Evolutionary conservation across 805 yeast genomes (phyloP), one percentile per base, ranked within the genome.

Genomic region (Kazachstania viticola): DNA sequence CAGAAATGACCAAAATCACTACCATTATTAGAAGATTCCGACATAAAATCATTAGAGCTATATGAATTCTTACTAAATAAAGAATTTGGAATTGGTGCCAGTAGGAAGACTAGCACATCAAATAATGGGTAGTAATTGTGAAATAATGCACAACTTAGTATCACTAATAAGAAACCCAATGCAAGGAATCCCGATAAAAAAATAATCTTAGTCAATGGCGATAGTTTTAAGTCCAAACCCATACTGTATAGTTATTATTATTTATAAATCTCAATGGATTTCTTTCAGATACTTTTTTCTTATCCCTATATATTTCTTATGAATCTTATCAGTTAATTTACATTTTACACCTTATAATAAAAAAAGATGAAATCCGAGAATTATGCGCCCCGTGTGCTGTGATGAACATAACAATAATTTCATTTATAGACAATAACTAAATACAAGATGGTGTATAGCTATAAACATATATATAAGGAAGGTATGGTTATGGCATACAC

Each of bases 111-210:
- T 13, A 74, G 73, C 21, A 73, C 67, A 42, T 80, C 83, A 24
- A 78, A 67, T 36, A 88, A 67, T 23, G 98, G 97, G 48, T 79
- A 74, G 93, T 95, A 91, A 55, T 84, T 85, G 29, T 82, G 80
- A 61, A 73, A 83, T 9, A 91, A 65, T 3, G 91, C 88, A 32
- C 94, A 85, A 28, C 95, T 84, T 21, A 91, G 64, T 17, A 88
- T 81, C 27, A 87, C 84, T 41, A 91, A 64, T 22, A 91, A 70
- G 47, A 88, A 88, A 5, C 98, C 98, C 42, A 84, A 68, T 1
- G 97, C 91, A 19, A 88, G 67, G 28, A 87, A 50, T 4, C 57
- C 60, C 9, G 58, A 51, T n/a, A 54, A 41, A 9, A 53, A 54
- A 8, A 54, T 54, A 28, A 54, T 54, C 29, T 51, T 51, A 3